phyloP scores from a whole-genome alignment of 2,329 filamentous ascomycete genomes.

The Trichoderma sp. region DNA sequence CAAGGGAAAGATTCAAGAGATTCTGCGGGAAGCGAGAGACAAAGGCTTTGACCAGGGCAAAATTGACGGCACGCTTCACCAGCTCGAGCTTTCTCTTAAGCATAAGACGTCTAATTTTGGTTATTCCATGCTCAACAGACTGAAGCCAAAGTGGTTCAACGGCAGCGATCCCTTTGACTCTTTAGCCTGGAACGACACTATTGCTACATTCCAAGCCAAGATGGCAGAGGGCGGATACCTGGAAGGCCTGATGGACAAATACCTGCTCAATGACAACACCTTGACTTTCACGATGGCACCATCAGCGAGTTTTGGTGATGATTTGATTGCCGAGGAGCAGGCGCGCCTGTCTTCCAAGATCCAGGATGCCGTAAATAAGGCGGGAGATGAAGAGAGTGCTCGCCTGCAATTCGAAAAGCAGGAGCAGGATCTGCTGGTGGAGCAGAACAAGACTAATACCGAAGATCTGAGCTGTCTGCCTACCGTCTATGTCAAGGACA shows the following conservation, averaged over 20 bases:
- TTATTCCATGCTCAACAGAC: slow-evolving; percentile 82
- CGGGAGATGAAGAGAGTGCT: slow-evolving; percentile 71
- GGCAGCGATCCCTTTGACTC: slow-evolving; percentile 90
- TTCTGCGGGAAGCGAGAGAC: slow-evolving; percentile 67
- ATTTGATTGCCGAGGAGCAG: slow-evolving; percentile 76
- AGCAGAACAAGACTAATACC: slow-evolving; percentile 81
- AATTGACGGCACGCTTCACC: slow-evolving; percentile 90
- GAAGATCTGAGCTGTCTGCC: slow-evolving; percentile 87
- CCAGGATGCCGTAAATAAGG: slow-evolving; percentile 64
- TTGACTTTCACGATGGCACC: slow-evolving; percentile 95
- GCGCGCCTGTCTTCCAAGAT: slow-evolving; percentile 75
- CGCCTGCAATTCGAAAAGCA: slow-evolving; percentile 71
- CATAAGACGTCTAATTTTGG: slow-evolving; percentile 97
- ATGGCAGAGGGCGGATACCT: slow-evolving; percentile 78
- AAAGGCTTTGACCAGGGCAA: slow-evolving; percentile 88
- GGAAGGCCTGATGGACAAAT: slow-evolving; percentile 83
- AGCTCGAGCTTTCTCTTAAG: slow-evolving; percentile 88
- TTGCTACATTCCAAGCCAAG: slow-evolving; percentile 76
- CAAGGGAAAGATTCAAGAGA: slow-evolving; percentile 70
- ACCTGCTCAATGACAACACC: slow-evolving; percentile 82
- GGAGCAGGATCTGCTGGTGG: slow-evolving; percentile 76
- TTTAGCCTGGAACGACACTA: slow-evolving; percentile 87
- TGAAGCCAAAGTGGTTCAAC: slow-evolving; percentile 94
- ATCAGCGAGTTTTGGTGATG: slow-evolving; percentile 70
- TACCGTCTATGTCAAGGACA: slow-evolving; percentile 85